Evolutionary conservation across 2,329 filamentous ascomycete genomes (phyloP), one percentile per base, ranked within the genome.

Genomic region (Penicillium paneum): DNA sequence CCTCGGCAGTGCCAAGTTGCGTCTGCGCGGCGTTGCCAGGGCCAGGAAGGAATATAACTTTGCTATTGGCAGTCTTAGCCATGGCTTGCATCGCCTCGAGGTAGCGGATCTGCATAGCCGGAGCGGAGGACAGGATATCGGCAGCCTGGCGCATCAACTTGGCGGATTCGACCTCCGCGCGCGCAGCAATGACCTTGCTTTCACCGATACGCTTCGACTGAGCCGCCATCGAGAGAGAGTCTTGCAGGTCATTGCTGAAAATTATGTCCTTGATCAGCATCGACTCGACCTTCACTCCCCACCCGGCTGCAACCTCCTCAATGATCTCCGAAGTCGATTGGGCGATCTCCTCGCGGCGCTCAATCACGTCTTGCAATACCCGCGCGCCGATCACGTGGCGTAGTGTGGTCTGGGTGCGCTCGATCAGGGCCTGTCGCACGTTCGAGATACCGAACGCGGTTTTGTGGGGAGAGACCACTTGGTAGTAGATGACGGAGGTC

Each of bases 231-330:
- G 90, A 96, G 46, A 99, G 84, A 17, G 90, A 94, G 69, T 97
- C 93, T 76, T 99, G 94, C 41, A 99, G 82, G 64, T 97, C 94
- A 70, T 91, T 86, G 76, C 86, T 91, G 84, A 99, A 99, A 72
- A 97, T 89, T 71, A 99, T 96, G 75, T 99, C 94, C 79, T 99
- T 97, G 83, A 99, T 93, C 64, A 99, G 86, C 93, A 99, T 99
- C 69, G 88, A 92, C 81, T 97, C 94, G 55, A 97, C 94, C 70
- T 90, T 86, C 8, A 96, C 93, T 76, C 94, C 94, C 94, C 94
- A 99, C 57, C 90, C 91, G 11, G 84, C 80, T 6, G 94, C 93
- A 1, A 96, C 94, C 64, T 97, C 92, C 71, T 97, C 94, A 66
- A 99, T 97, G 66, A 97, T 97, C 76, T 97, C 93, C 59, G 91